Evolutionary conservation across 2,329 filamentous ascomycete species (phyloP).

Genomic region (Ophiostoma quercus): DNA sequence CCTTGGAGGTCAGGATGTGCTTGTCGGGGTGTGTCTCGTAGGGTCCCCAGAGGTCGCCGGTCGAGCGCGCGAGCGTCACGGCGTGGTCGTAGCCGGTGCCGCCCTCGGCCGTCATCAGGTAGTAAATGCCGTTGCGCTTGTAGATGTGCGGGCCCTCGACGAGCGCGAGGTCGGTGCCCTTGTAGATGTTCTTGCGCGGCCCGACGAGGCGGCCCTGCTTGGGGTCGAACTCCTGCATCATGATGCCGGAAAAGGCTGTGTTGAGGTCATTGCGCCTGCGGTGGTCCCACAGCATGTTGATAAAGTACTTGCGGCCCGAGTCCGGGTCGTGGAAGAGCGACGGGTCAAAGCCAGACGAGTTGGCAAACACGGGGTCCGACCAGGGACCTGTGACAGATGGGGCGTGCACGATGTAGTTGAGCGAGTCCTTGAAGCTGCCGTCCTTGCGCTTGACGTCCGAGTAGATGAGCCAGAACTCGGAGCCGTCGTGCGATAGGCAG

Average conservation of each 20-base stretch:
- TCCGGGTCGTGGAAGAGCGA: constrained; percentile 52
- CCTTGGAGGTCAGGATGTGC: constrained; percentile 51
- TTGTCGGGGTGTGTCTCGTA: constrained; percentile 57
- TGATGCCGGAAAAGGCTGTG: constrained; percentile 50
- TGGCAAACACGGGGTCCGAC: constrained; percentile 56
- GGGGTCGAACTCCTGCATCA: constrained; percentile 54
- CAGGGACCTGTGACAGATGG: constrained; percentile 53
- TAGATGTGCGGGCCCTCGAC: constrained; percentile 56
- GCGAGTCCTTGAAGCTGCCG: constrained; percentile 46
- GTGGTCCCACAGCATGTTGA: constrained; percentile 55
- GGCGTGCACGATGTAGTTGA: constrained; percentile 52
- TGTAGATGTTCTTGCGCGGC: constrained; percentile 50
- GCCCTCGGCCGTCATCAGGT: constrained; percentile 55
- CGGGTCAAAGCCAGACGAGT: constrained; percentile 53
- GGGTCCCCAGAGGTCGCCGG: constrained; percentile 49
- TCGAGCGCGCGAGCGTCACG: constrained; percentile 52
- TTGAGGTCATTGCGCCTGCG: constrained; percentile 39
- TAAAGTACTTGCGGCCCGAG: constrained; percentile 51
- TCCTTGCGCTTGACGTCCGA: constrained; percentile 64
- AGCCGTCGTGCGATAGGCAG: constrained; percentile 56
- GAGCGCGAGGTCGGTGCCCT: constrained; percentile 49
- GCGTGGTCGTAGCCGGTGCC: constrained; percentile 57
- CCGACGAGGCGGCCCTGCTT: constrained; percentile 47
- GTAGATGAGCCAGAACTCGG: constrained; percentile 59
- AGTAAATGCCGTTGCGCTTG: constrained; percentile 55